Base-by-base conservation (phyloP, 306 rosid genomes). In the Cucurbita ficifolia region DNA sequence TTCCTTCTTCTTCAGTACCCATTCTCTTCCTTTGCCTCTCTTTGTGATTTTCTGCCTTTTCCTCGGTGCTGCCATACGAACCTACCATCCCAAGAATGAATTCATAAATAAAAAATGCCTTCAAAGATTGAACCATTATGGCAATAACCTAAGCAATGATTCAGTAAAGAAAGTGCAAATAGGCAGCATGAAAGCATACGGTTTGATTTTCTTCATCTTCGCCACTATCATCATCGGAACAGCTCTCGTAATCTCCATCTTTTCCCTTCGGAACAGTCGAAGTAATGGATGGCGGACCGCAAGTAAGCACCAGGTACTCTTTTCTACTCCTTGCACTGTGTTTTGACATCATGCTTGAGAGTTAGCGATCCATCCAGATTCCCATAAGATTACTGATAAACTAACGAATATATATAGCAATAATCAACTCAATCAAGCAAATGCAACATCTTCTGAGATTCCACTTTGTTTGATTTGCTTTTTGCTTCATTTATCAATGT, bases 1-100 rank as follows among this genome's bases (percentile, higher is more conserved):
- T 14, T 94, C 97, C 81, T 94, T 94, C 84, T 89, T 87, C 83
- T 84, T 89, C 83, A 85, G n/a, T 63, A 94, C 35, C 97, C 99
- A 94, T 49, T 87, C 88, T 82, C 76, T 89, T 60, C 95, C 95
- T 84, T 82, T 87, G 24, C 92, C 88, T 24, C 73, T 85, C 83
- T 87, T 87, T 12, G 63, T 82, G 14, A 58, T 75, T 82, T 76
- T 91, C 74, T 83, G 97, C 57, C 70, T 94, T 85, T 91, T 94
- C 75, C 74, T 80, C 13, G 96, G 89, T 77, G 97, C 97, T 69
- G 96, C 87, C 42, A 85, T 77, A 70, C 73, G 43, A 17, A 94
- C 87, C 98, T 93, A 75, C 52, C 51, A 19, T 21, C 17, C 29
- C 0, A 64, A 4, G 1, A 4, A 61, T 13, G 43, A 29, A 29